Conservation (phyloP, 441 rosid species). For the Hypseocharis bilobata region DNA sequence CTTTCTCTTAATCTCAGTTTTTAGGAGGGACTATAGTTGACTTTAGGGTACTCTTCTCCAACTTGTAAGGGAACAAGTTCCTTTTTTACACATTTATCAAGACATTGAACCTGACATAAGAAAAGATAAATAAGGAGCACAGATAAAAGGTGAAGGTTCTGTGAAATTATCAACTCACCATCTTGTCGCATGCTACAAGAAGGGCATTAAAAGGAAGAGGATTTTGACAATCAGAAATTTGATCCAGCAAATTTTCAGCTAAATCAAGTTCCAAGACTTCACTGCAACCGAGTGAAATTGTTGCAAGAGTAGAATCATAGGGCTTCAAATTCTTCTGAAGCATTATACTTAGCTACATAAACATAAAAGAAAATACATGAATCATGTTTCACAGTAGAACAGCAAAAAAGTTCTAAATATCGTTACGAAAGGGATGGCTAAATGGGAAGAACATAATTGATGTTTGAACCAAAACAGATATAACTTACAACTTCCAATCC, state of each 20-base stretch:
- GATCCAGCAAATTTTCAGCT: conserved; percentile 63
- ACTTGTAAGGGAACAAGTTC: neutral
- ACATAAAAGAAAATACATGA: neutral
- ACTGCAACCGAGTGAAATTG: conserved; percentile 21
- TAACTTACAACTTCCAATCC: conserved; percentile 56
- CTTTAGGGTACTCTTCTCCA: neutral
- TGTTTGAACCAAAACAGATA: conserved; percentile 13
- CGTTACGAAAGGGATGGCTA: neutral
- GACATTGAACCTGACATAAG: neutral
- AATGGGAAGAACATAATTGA: conserved; percentile 12
- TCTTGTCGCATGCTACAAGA: conserved; percentile 52
- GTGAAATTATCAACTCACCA: conserved; percentile 43
- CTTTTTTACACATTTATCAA: neutral
- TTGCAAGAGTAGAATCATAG: conserved; percentile 18
- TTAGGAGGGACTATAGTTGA: neutral
- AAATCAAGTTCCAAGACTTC: conserved; percentile 56
- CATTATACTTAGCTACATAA: conserved; percentile 22
- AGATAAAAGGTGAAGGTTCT: conserved; percentile 10
- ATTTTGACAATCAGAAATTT: conserved; percentile 36
- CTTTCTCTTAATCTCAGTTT: neutral
- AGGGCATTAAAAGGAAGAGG: conserved; percentile 53
- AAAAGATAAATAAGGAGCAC: neutral
- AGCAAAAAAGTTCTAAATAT: neutral
- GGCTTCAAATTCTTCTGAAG: conserved; percentile 21
- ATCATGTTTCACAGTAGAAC: neutral